Evolutionary conservation across 768 basidiomycete genomes (phyloP), one percentile per base, ranked within the genome.

Genomic region (Kwoniella sp.): DNA sequence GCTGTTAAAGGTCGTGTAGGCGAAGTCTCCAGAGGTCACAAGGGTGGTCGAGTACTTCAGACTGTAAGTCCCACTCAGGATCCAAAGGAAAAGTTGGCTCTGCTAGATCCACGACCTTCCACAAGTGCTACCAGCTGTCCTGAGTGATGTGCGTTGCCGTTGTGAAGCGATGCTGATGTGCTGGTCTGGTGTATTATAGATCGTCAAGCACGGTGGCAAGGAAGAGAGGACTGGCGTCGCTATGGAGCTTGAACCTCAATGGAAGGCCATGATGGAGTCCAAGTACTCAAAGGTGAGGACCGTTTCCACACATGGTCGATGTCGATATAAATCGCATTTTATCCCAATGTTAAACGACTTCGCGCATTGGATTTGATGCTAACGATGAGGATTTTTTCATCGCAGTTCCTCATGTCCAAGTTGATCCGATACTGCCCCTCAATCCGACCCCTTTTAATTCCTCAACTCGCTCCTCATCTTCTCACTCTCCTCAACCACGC

Each of bases 21-120:
- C 64, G 92, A 93, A 30, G 87, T 95, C 37, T 88, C 90, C 1
- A 85, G 91, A 76, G 95, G 93, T 79, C 93, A 95, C 72, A 92
- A 95, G 78, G 92, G 91, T 8, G 92, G 91, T 72, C 64, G 80
- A 55, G 76, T 81, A n/a, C 56, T 81, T 59, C 80, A 81, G 60
- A 79, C 77, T 37, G 79, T 85, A 88, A 68, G 91, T 91, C 64
- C 24, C 5, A 8, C 9, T 22, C 22, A n/a, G n/a, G n/a, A n/a
- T n/a, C n/a, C n/a, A n/a, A n/a, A n/a, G n/a, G n/a, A n/a, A n/a
- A n/a, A n/a, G n/a, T n/a, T n/a, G n/a, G n/a, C n/a, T n/a, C n/a
- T n/a, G n/a, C n/a, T n/a, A n/a, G n/a, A n/a, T n/a, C n/a, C n/a
- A n/a, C n/a, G n/a, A n/a, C n/a, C n/a, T n/a, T n/a, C n/a, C n/a